phyloP scores from a whole-genome alignment of 495 filamentous ascomycete genomes.

The Aspergillus panamensis region DNA sequence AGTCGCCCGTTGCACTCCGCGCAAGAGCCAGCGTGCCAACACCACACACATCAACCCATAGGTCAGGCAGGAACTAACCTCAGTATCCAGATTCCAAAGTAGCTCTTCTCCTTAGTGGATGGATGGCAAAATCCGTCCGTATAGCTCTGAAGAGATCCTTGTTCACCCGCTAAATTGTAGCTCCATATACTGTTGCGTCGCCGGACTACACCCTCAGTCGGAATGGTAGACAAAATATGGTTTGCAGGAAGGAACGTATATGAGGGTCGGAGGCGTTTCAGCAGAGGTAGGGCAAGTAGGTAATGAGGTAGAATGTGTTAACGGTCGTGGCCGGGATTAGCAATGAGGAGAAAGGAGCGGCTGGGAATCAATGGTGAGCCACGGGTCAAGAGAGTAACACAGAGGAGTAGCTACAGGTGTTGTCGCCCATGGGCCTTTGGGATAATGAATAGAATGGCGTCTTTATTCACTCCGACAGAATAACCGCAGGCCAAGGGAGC shows the following conservation, averaged over 20 bases:
- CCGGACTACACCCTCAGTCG: not conserved
- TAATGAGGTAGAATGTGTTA: not conserved
- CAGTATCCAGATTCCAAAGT: not conserved
- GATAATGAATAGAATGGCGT: constrained; percentile 10
- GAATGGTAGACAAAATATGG: not conserved
- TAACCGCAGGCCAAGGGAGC: constrained; percentile 18
- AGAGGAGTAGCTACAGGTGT: not conserved
- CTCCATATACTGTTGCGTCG: constrained; percentile 11
- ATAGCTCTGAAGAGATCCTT: constrained; percentile 3
- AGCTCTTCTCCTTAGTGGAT: not conserved
- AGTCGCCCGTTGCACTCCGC: not conserved
- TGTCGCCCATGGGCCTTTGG: constrained; percentile 13
- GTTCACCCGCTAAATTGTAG: not conserved
- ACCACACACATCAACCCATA: not conserved
- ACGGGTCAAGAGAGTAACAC: constrained; percentile 11
- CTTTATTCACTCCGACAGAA: constrained; percentile 14
- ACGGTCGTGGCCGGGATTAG: not conserved
- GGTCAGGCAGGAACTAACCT: constrained; percentile 3
- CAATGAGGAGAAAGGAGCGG: constrained; percentile 10
- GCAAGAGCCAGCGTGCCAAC: not conserved
- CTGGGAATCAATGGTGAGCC: constrained; percentile 6
- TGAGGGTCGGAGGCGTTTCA: not conserved
- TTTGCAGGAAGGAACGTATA: not conserved
- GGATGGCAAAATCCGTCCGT: not conserved
- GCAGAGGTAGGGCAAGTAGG: not conserved